Base-by-base conservation (phyloP, 73 alveolate genomes). In the Vitrella brassicaformis region DNA sequence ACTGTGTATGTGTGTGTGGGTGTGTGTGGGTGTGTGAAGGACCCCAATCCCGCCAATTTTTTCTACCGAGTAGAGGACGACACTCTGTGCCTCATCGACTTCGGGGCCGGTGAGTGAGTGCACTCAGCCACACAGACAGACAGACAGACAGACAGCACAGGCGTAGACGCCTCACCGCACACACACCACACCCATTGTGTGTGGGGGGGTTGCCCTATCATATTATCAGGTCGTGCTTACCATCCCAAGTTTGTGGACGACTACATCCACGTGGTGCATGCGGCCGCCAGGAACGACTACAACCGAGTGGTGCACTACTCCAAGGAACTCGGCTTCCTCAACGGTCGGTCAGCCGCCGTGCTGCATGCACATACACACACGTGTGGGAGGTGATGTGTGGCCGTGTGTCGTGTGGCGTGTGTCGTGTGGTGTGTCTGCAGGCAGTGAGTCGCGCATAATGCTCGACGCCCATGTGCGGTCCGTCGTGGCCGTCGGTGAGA, bases 31-130 rank as follows among this genome's bases (percentile, higher is more conserved):
- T n/a, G n/a, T n/a, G n/a, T n/a, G n/a, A n/a, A n/a, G n/a, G 95
- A 89, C 78, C 95, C 95, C 0, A 89, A 89, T 65, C 95, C 95
- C 9, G 95, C 91, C 0, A 89, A 89, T 69, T 89, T 81, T 86
- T 72, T 80, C 71, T 89, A 82, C 68, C 93, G 86, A 32, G 66
- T 67, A 4, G 45, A 82, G 28, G 72, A 46, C 31, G 47, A 81
- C 25, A 71, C 76, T 31, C 75, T 89, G 19, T 74, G 78, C 66
- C 68, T 89, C 29, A 68, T 89, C 31, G 95, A 89, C 67, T 86
- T 89, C 72, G 95, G 95, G 26, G 87, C 95, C 19, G 90, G 91
- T 39, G 14, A 39, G 56, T 39, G 56, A 14, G 56, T 8, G n/a
- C n/a, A n/a, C n/a, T n/a, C n/a, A n/a, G n/a, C n/a, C n/a, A n/a